Conservation (phyloP, 2,329 filamentous ascomycete genomes). For the Periconia sp. region DNA sequence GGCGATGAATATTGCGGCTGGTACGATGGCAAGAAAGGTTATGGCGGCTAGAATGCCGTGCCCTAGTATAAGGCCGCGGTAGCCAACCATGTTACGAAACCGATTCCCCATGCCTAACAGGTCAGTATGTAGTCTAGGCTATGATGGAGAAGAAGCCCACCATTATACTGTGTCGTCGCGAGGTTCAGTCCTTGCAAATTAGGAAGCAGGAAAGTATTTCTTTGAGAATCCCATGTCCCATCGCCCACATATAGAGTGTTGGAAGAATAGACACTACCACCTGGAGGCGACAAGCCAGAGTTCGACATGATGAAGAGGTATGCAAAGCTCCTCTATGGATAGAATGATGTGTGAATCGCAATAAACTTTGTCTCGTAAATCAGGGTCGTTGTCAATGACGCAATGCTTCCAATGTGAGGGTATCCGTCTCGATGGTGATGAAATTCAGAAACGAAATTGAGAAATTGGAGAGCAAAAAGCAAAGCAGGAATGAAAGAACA, state of each 20-base stretch:
- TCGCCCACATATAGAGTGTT: constrained; percentile 77
- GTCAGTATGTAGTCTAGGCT: constrained; percentile 12
- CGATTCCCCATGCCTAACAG: constrained; percentile 77
- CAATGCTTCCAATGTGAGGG: constrained; percentile 6
- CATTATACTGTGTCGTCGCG: constrained; percentile 83
- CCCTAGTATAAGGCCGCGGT: constrained; percentile 69
- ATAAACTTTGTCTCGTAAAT: not conserved
- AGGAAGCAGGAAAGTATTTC: constrained; percentile 76
- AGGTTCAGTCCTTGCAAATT: constrained; percentile 77
- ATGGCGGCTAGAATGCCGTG: constrained; percentile 74
- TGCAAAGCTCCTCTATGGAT: not conserved
- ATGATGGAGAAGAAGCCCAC: constrained; percentile 47
- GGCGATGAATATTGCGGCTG: constrained; percentile 71
- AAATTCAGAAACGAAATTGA: not conserved
- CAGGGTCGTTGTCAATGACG: not conserved
- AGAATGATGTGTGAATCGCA: too few species aligned
- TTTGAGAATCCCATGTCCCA: constrained; percentile 78
- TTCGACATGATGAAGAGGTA: not conserved
- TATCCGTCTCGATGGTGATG: constrained; percentile 3
- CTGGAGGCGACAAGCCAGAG: constrained; percentile 63
- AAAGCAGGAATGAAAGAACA: constrained; percentile 11
- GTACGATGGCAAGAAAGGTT: constrained; percentile 73
- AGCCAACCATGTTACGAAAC: constrained; percentile 68
- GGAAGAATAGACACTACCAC: constrained; percentile 72
- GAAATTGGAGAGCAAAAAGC: not conserved